A percentile compares a stretch with the other conserved stretches of the same genome.
Evolutionary conservation across 2,329 filamentous ascomycete species (phyloP).

Genomic region (Passalora sequoiae): DNA sequence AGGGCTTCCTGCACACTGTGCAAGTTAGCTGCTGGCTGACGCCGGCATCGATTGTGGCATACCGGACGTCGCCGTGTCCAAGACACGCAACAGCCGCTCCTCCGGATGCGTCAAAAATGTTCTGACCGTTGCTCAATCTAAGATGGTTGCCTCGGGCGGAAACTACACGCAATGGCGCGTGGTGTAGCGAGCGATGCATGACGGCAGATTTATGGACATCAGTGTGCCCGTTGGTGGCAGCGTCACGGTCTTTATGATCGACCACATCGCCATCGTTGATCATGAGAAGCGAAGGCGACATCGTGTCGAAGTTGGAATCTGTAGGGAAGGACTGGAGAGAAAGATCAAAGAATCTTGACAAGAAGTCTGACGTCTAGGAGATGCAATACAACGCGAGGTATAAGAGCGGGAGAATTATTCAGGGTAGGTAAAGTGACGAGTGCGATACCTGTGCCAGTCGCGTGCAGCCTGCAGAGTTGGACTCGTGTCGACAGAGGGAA

Average conservation of each 20-base stretch:
- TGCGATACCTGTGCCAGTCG: background rate
- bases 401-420: background rate
- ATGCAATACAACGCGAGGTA: no score
- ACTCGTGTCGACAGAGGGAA: no score
- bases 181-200: conserved; percentile 49
- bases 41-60: no score
- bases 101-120: conserved; percentile 66
- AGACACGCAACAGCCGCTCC: conserved; percentile 69
- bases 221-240: conserved; percentile 3
- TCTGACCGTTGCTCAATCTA: conserved; percentile 51
- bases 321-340: background rate
- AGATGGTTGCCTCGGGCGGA: conserved; percentile 50
- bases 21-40: conserved; percentile 1
- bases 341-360: no score
- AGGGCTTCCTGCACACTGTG: conserved; percentile 54
- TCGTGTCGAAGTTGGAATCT: conserved; percentile 1
- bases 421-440: background rate
- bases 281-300: conserved; percentile 19
- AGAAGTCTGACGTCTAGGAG: no score
- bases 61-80: conserved; percentile 59
- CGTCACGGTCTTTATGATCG: conserved; percentile 6
- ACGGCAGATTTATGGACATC: conserved; percentile 35
- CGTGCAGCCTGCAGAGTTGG: no score
- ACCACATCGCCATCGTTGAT: conserved; percentile 26
- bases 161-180: conserved; percentile 44